Percentiles rank a stretch among this genome's conserved stretches.
Conservation (phyloP, 2,329 filamentous ascomycete genomes). For the Acrocalymma vagum region DNA sequence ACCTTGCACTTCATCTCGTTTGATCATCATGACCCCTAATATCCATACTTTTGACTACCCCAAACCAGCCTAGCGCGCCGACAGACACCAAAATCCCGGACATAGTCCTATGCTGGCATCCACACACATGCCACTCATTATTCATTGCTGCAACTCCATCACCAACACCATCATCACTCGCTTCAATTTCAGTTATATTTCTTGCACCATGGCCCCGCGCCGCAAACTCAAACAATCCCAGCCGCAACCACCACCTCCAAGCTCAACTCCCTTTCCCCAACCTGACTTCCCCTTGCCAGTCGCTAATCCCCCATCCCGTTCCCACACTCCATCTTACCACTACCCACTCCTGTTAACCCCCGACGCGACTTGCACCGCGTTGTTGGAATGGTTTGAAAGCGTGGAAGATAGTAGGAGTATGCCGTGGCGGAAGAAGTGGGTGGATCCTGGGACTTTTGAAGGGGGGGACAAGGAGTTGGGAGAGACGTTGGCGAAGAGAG, state of each 20-base stretch:
- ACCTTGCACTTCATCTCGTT: too few relatives aligned
- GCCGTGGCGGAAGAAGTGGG: conserved; percentile 63
- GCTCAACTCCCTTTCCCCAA: conserved; percentile 14
- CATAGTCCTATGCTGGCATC: too few relatives aligned
- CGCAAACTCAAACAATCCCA: conserved; percentile 11
- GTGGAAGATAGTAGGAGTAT: conserved; percentile 43
- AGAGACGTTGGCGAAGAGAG: conserved; percentile 59
- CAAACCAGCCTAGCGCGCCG: too few relatives aligned
- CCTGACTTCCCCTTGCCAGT: conserved; percentile 17
- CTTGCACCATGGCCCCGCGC: conserved; percentile 22
- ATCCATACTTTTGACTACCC: too few relatives aligned
- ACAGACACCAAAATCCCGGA: too few relatives aligned
- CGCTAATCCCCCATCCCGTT: conserved; percentile 35
- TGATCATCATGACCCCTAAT: too few relatives aligned
- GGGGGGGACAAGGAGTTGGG: conserved; percentile 40
- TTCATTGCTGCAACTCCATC: conserved; percentile 5
- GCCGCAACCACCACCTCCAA: conserved; percentile 8
- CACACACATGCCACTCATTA: too few relatives aligned
- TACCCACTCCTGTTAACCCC: conserved; percentile 36
- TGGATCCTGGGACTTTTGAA: conserved; percentile 52
- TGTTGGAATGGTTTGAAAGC: conserved; percentile 41
- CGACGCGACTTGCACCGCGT: conserved; percentile 17
- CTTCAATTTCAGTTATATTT: conserved; percentile 1
- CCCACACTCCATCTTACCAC: conserved; percentile 38
- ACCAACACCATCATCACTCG: conserved; percentile 8